phyloP scores from a whole-genome alignment of 805 yeast species.

The Maudiozyma serrabonitensis region DNA sequence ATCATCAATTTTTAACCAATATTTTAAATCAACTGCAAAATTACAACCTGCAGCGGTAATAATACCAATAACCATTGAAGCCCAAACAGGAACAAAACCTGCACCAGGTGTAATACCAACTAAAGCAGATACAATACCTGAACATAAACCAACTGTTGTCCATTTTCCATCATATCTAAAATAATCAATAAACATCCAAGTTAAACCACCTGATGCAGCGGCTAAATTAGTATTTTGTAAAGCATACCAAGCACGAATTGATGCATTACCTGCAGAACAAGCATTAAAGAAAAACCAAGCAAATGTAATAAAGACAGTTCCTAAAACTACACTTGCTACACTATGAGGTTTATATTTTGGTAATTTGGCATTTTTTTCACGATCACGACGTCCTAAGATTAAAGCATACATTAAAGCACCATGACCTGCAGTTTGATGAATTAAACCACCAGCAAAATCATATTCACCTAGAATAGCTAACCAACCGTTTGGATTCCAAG shows the following conservation, averaged over 20 bases:
- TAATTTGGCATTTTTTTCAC: conserved; percentile 51
- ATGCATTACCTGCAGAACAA: conserved; percentile 91
- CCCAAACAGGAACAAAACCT: conserved; percentile 88
- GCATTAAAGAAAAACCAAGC: conserved; percentile 97
- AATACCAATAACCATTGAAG: conserved; percentile 75
- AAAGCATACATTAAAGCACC: conserved; percentile 93
- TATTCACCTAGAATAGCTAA: conserved; percentile 68
- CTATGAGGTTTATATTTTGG: conserved; percentile 94
- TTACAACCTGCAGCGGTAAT: conserved; percentile 72
- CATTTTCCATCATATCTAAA: conserved; percentile 78
- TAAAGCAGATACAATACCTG: conserved; percentile 88
- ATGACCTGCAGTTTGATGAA: conserved; percentile 88
- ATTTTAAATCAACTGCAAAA: conserved; percentile 75
- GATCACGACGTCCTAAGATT: conserved; percentile 85
- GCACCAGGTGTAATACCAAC: conserved; percentile 97
- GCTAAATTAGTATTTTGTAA: conserved; percentile 88
- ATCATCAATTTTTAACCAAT: conserved; percentile 69
- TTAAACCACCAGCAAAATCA: conserved; percentile 99
- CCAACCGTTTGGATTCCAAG: conserved; percentile 96
- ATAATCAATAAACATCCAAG: conserved; percentile 91
- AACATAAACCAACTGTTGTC: conserved; percentile 90
- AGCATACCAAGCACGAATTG: conserved; percentile 92
- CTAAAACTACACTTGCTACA: conserved; percentile 80
- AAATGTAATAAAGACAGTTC: conserved; percentile 92
- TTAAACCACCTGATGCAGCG: conserved; percentile 84